phyloP scores from a whole-genome alignment of 108 stramenopile genomes.

The Nannochloropsis salina region DNA sequence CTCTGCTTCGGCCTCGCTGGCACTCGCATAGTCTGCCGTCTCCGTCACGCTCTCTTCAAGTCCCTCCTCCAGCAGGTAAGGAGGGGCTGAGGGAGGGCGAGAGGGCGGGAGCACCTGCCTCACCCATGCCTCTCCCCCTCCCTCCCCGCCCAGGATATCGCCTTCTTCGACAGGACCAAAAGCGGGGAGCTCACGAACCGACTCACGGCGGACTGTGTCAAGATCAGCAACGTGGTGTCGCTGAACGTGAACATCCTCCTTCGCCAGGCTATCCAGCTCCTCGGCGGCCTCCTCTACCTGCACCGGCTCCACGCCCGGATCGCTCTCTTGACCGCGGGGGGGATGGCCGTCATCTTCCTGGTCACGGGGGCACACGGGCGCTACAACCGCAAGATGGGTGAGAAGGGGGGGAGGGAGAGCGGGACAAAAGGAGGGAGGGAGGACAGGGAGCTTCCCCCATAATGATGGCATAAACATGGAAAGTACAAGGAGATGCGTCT shows the following conservation, averaged over 20 bases:
- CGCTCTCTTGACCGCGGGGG: not conserved
- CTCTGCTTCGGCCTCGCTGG: constrained; percentile 59
- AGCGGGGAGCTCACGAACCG: constrained; percentile 26
- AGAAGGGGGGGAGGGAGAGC: not conserved
- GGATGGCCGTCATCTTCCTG: not conserved
- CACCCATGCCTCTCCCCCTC: not conserved
- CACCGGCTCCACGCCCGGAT: not conserved
- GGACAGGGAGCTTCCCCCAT: too few species aligned
- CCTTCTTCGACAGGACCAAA: constrained; percentile 40
- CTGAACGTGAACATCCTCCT: constrained; percentile 67
- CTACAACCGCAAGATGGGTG: not conserved
- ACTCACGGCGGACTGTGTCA: constrained; percentile 35
- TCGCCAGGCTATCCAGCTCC: constrained; percentile 58
- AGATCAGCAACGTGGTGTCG: constrained; percentile 66
- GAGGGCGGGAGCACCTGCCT: not conserved
- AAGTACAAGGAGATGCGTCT: too few species aligned
- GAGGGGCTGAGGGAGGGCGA: not conserved
- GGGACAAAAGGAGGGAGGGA: too few species aligned
- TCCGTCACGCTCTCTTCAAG: constrained; percentile 61
- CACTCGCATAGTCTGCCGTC: constrained; percentile 56
- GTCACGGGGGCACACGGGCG: not conserved
- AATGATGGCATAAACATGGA: too few species aligned
- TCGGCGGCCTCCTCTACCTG: constrained; percentile 52
- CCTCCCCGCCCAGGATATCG: constrained; percentile 43
- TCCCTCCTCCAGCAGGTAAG: not conserved